phyloP scores from a whole-genome alignment of 2,329 filamentous ascomycete species.

The Penicillium hordei region DNA sequence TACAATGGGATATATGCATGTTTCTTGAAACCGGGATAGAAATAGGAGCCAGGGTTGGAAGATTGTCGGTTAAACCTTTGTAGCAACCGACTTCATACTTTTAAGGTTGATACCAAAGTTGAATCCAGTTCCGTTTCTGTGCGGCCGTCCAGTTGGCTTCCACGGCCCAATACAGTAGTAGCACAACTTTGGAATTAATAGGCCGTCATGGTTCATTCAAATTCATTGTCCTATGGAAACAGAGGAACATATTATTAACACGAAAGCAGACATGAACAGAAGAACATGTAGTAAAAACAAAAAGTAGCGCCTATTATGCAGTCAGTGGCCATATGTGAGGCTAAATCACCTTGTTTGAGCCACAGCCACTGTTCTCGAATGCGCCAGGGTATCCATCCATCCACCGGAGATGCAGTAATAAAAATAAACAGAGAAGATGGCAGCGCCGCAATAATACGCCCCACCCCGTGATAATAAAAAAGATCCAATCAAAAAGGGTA shows the following conservation, averaged over 20 bases:
- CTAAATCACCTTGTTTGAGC: background rate
- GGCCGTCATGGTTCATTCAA: too few species aligned
- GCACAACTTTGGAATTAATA: too few species aligned
- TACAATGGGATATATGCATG: background rate
- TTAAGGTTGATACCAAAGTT: too few species aligned
- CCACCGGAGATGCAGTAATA: conserved; percentile 9
- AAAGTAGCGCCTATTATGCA: conserved; percentile 6
- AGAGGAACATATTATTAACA: background rate
- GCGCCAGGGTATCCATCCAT: conserved; percentile 25
- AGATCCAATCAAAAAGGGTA: background rate
- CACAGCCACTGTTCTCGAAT: conserved; percentile 1
- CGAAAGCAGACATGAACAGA: background rate
- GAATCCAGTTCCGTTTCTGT: too few species aligned
- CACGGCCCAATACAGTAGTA: too few species aligned
- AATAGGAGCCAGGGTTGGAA: too few species aligned
- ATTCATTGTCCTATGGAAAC: background rate
- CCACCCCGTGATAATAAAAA: background rate
- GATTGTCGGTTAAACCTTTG: too few species aligned
- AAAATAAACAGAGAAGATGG: conserved; percentile 1
- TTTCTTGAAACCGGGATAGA: too few species aligned
- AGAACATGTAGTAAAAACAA: background rate
- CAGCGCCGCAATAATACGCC: background rate
- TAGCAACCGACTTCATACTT: too few species aligned
- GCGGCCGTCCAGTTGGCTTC: too few species aligned
- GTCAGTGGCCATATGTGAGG: background rate